Conservation (phyloP, 495 filamentous ascomycete genomes). For the Rhypophila decipiens region DNA sequence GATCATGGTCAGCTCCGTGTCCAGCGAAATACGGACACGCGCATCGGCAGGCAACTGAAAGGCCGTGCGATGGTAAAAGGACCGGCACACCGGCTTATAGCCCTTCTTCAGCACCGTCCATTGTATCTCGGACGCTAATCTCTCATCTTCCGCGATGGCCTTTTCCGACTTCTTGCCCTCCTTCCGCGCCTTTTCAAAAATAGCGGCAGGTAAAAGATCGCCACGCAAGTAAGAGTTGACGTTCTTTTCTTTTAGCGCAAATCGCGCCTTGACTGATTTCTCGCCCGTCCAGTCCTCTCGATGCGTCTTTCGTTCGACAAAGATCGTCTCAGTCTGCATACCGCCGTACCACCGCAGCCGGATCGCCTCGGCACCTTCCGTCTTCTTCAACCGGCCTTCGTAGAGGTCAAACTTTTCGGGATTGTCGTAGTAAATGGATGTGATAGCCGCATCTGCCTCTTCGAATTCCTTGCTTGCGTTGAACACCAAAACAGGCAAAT, state of each 20-base stretch:
- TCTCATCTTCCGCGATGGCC: slow-evolving; percentile 84
- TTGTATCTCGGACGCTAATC: slow-evolving; percentile 85
- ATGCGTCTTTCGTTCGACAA: slow-evolving; percentile 97
- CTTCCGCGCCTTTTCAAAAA: slow-evolving; percentile 92
- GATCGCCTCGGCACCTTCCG: slow-evolving; percentile 94
- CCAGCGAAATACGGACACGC: slow-evolving; percentile 90
- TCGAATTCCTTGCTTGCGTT: slow-evolving; percentile 97
- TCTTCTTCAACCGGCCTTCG: slow-evolving; percentile 89
- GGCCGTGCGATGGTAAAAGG: slow-evolving; percentile 95
- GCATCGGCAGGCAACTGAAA: slow-evolving; percentile 97
- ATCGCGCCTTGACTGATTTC: slow-evolving; percentile 96
- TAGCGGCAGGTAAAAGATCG: slow-evolving; percentile 67
- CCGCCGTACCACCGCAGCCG: slow-evolving; percentile 96
- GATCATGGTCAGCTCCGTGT: slow-evolving; percentile 90
- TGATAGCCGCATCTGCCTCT: slow-evolving; percentile 81
- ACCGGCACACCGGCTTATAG: slow-evolving; percentile 78
- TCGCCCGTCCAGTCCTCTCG: slow-evolving; percentile 99
- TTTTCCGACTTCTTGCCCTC: slow-evolving; percentile 87
- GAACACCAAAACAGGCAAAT: slow-evolving; percentile 95
- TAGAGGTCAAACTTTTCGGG: slow-evolving; percentile 90
- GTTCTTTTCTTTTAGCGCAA: slow-evolving; percentile 92
- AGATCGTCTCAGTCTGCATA: slow-evolving; percentile 90
- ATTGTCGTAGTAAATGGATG: slow-evolving; percentile 98
- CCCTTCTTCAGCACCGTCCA: slow-evolving; percentile 82
- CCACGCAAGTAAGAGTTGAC: slow-evolving; percentile 85